phyloP scores from a whole-genome alignment of 495 filamentous ascomycete genomes.

The Usnea hakonensis region DNA sequence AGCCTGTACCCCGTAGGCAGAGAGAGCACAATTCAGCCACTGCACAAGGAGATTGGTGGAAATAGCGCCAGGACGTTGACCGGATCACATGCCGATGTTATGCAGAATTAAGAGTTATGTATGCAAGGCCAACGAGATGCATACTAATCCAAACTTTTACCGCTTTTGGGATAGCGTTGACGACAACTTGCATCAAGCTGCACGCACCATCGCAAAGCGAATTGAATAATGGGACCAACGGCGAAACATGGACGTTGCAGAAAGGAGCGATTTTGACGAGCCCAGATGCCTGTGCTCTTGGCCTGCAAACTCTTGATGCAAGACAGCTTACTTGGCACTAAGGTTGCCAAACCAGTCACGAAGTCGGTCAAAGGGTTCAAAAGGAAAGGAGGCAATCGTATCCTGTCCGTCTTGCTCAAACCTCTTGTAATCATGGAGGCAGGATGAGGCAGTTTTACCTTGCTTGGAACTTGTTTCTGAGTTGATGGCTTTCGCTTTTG shows the following conservation, averaged over 20 bases:
- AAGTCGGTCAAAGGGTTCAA: not conserved
- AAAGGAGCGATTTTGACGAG: not conserved
- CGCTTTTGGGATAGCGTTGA: not conserved
- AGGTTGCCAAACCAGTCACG: not conserved
- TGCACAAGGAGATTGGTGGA: not conserved
- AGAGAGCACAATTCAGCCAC: not conserved
- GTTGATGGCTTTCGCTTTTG: not conserved
- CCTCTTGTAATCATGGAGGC: not conserved
- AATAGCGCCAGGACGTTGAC: not conserved
- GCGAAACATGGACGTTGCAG: not conserved
- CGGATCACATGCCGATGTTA: not conserved
- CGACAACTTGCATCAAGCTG: not conserved
- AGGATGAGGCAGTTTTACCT: not conserved
- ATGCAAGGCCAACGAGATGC: constrained; percentile 3
- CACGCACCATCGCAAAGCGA: too few relatives aligned
- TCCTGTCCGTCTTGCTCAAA: not conserved
- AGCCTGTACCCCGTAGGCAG: not conserved
- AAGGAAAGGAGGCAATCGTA: not conserved
- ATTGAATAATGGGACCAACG: not conserved
- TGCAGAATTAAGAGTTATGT: not conserved
- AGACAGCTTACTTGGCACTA: too few relatives aligned
- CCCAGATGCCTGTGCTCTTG: not conserved
- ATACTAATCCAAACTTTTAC: not conserved
- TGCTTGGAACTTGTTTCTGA: not conserved
- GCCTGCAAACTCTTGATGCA: not conserved